phyloP scores from a whole-genome alignment of 208 protist species.

The Trypanosoma cruzi region DNA sequence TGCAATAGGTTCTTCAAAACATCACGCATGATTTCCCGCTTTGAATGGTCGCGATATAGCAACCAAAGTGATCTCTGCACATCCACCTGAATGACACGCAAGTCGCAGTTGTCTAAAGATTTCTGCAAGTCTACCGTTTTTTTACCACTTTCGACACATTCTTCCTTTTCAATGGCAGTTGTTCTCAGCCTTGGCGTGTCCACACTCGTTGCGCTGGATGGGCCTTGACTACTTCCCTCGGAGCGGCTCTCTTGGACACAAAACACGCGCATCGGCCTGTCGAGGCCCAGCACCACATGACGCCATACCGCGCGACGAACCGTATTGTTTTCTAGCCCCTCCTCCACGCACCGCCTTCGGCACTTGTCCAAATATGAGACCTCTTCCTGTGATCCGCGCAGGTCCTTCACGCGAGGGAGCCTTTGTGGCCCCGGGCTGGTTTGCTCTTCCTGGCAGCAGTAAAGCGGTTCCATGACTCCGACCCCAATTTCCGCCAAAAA shows the following conservation, averaged over 20 bases:
- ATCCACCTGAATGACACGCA: conserved; percentile 74
- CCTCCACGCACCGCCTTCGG: conserved; percentile 29
- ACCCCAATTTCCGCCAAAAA: neutral
- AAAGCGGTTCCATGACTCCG: neutral
- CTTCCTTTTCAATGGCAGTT: neutral
- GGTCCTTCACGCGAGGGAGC: conserved; percentile 6
- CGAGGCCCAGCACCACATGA: conserved; percentile 42
- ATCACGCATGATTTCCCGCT: conserved; percentile 50
- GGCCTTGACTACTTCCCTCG: neutral
- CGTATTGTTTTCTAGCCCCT: conserved; percentile 39
- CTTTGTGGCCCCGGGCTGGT: conserved; percentile 16
- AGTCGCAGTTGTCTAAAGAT: conserved; percentile 80
- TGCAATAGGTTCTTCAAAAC: conserved; percentile 56
- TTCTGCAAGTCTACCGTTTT: conserved; percentile 15
- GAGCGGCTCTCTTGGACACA: conserved; percentile 40
- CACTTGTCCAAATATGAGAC: conserved; percentile 49
- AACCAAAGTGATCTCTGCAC: conserved; percentile 78
- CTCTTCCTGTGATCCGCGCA: neutral
- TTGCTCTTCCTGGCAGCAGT: neutral
- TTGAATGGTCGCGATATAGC: conserved; percentile 54
- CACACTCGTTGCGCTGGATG: neutral
- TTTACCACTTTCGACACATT: neutral
- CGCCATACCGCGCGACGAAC: conserved; percentile 61
- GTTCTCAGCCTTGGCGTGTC: neutral
- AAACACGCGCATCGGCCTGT: conserved; percentile 28